Evolutionary conservation across 176 grass and related monocot genomes (phyloP).

Genomic region (Saccharum spontaneum): DNA sequence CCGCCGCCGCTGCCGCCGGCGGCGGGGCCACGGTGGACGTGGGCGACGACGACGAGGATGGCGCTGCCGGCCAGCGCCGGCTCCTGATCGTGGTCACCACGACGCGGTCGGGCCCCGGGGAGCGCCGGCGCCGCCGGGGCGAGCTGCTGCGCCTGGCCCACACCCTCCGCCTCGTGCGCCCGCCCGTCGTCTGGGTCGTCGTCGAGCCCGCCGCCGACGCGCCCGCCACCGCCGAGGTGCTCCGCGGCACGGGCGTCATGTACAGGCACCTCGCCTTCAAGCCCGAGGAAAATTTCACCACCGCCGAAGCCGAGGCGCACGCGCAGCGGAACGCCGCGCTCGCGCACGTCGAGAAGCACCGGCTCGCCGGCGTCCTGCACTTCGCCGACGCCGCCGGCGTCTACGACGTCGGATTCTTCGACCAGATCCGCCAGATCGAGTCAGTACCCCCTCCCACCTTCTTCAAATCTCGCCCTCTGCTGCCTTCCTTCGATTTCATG

Average conservation of each 20-base stretch:
- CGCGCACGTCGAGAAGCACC: slow-evolving; percentile 85
- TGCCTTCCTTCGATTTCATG: not conserved
- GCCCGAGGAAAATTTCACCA: slow-evolving; percentile 84
- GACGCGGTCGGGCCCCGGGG: slow-evolving; percentile 45
- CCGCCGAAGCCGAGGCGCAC: slow-evolving; percentile 57
- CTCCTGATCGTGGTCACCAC: slow-evolving; percentile 90
- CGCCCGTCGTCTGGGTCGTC: slow-evolving; percentile 86
- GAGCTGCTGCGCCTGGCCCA: slow-evolving; percentile 69
- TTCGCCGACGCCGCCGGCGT: slow-evolving; percentile 68
- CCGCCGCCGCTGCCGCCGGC: not conserved
- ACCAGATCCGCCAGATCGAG: slow-evolving; percentile 89
- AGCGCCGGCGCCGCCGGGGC: slow-evolving; percentile 41
- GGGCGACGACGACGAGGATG: slow-evolving; percentile 37
- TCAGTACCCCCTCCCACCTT: slow-evolving; percentile 33
- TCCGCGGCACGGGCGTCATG: slow-evolving; percentile 82
- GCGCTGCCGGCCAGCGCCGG: slow-evolving; percentile 2
- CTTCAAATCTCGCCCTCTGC: not conserved
- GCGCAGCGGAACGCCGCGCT: slow-evolving; percentile 93
- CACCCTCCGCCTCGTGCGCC: slow-evolving; percentile 64
- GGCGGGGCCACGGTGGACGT: slow-evolving; percentile 35
- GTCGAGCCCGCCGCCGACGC: slow-evolving; percentile 66
- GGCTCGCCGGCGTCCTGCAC: slow-evolving; percentile 71
- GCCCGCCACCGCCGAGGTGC: slow-evolving; percentile 59
- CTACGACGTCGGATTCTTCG: slow-evolving; percentile 76
- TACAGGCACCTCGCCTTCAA: slow-evolving; percentile 88